Percentiles rank a stretch among this genome's conserved stretches.
These are phyloP conservation scores for Rossbeevera mucosa DNA, from an alignment of 768 basidiomycete species.

Conservation along the genomic window DNA sequence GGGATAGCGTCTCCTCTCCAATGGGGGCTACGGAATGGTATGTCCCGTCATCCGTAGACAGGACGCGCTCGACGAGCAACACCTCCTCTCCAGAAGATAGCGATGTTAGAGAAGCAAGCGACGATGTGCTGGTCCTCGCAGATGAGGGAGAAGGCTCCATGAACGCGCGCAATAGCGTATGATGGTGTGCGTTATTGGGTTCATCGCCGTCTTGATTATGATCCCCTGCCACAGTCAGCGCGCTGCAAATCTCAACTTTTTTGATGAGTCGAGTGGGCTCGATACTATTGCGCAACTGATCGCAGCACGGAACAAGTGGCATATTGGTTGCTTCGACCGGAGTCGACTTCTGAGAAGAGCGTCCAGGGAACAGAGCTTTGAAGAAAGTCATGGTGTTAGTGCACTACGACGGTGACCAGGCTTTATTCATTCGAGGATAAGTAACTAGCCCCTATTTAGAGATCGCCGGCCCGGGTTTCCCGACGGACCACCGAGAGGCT, in stretches of 20 bases:
- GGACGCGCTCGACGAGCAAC: background rate
- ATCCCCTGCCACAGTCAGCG: background rate
- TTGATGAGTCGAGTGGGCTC: slow-evolving; percentile 2
- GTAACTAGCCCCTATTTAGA: background rate
- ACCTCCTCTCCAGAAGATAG: background rate
- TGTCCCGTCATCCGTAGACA: background rate
- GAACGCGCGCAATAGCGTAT: slow-evolving; percentile 8
- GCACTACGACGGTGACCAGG: no score
- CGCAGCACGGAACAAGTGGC: slow-evolving; percentile 3
- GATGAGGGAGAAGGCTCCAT: background rate
- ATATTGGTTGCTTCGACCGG: slow-evolving; percentile 4
- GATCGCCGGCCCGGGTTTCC: no score
- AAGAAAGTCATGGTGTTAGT: no score
- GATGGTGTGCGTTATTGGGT: background rate
- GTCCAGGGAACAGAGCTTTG: background rate
- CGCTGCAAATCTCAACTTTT: slow-evolving; percentile 13
- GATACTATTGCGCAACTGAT: background rate
- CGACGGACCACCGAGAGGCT: no score
- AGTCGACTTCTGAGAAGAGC: background rate
- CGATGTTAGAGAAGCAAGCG: background rate
- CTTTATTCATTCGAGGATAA: background rate
- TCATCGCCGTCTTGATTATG: background rate
- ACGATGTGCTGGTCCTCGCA: background rate
- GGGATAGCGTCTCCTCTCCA: background rate
- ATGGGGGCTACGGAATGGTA: background rate